phyloP scores from a whole-genome alignment of 2,329 filamentous ascomycete genomes.

The Hypoxylon sp. region DNA sequence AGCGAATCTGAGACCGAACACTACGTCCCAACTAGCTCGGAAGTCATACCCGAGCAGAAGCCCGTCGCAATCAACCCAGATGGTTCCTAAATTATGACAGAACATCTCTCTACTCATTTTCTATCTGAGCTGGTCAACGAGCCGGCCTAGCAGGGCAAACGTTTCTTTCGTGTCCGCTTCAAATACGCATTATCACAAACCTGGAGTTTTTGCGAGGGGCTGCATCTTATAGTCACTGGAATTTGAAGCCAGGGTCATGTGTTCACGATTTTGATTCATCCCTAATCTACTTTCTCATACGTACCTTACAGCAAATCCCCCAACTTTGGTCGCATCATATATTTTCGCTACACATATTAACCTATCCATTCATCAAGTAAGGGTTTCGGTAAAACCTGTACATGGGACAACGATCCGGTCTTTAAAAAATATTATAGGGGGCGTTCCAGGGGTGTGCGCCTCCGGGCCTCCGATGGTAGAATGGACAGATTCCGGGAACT shows the following conservation, averaged over 20 bases:
- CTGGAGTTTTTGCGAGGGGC: neutral
- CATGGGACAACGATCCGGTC: conserved; percentile 28
- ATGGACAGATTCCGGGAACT: conserved; percentile 26
- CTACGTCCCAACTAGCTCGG: conserved; percentile 10
- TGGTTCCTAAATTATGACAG: conserved; percentile 17
- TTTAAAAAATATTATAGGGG: conserved; percentile 22
- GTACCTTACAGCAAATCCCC: conserved; percentile 20
- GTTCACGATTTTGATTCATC: conserved; percentile 31
- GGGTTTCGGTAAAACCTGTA: conserved; percentile 29
- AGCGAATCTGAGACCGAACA: conserved; percentile 33
- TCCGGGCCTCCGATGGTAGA: conserved; percentile 28
- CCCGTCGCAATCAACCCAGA: conserved; percentile 1
- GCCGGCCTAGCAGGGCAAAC: conserved; percentile 10
- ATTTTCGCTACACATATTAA: conserved; percentile 31
- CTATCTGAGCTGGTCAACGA: conserved; percentile 8
- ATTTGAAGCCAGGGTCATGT: neutral
- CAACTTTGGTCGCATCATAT: conserved; percentile 10
- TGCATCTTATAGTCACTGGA: neutral
- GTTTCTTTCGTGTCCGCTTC: conserved; percentile 9
- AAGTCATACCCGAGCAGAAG: conserved; percentile 11
- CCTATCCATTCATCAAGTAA: conserved; percentile 20
- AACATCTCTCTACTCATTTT: conserved; percentile 6
- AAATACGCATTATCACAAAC: conserved; percentile 6
- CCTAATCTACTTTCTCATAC: conserved; percentile 10
- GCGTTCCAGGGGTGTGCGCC: conserved; percentile 33